Evolutionary conservation across 2,329 filamentous ascomycete genomes (phyloP).

Genomic region (Alternaria burnsii): DNA sequence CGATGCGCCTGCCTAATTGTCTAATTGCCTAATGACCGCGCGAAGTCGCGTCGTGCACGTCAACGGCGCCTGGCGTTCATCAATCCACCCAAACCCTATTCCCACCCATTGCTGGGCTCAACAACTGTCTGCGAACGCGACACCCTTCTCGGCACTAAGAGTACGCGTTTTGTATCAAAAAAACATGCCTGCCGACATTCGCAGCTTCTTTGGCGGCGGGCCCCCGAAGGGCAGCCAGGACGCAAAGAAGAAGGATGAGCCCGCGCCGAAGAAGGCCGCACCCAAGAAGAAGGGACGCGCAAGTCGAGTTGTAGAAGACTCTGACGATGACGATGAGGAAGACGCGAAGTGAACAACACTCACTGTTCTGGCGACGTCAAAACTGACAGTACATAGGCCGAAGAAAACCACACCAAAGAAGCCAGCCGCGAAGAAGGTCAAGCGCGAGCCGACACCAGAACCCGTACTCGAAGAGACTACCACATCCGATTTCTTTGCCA

Average conservation of each 20-base stretch:
- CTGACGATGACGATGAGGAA: constrained; percentile 68
- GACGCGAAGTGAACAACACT: constrained; percentile 39
- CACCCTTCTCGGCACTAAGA: neutral
- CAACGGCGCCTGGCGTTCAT: constrained; percentile 14
- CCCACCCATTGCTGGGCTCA: constrained; percentile 4
- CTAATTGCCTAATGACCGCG: constrained; percentile 23
- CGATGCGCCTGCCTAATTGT: constrained; percentile 14
- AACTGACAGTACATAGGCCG: constrained; percentile 42
- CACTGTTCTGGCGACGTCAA: constrained; percentile 4
- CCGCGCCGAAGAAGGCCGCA: constrained; percentile 48
- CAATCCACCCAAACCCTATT: constrained; percentile 9
- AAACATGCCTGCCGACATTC: constrained; percentile 92
- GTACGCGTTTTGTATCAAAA: constrained; percentile 1
- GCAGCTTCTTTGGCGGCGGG: constrained; percentile 87
- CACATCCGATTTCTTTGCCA: constrained; percentile 69
- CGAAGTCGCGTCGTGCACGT: constrained; percentile 31
- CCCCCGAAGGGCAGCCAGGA: constrained; percentile 63
- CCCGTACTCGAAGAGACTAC: constrained; percentile 66
- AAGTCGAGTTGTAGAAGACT: constrained; percentile 69
- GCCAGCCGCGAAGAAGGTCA: constrained; percentile 64
- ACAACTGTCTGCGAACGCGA: neutral
- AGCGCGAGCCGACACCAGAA: constrained; percentile 59
- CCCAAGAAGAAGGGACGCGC: constrained; percentile 55
- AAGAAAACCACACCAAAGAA: constrained; percentile 64
- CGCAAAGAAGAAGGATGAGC: constrained; percentile 43